Evolutionary conservation across 1,139 yeast genomes (phyloP), one percentile per base, ranked within the genome.

Genomic region (Magnusiomyces ingens): DNA sequence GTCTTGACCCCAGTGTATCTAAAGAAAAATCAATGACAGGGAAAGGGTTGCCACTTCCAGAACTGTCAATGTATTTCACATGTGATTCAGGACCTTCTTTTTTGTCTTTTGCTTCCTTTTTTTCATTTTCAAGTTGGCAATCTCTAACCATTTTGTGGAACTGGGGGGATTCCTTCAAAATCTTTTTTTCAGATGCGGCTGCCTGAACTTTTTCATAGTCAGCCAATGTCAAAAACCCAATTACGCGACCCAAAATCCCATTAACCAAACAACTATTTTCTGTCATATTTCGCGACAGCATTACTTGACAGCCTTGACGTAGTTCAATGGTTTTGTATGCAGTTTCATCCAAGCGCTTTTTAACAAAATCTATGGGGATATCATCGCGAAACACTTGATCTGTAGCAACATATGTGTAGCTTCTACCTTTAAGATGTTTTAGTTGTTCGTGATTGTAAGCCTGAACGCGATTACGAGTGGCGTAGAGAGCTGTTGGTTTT

Each of bases 401-500:
- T 2, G 67, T 64, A 0, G 96, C 81, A 15, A 65, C 71, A 62
- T 75, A 91, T 0, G 71, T 66, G 35, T 74, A 73, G 0, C 74
- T 64, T 8, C 38, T 13, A 18, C 57, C 57, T 15, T 49, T 46
- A 5, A 84, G 64, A 0, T 66, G 64, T 0, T 72, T 68, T 55
- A 90, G 71, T 55, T 89, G 75, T 37, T 72, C 59, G 35, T 72
- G 66, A 63, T 90, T 90, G 1, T 95, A 89, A 19, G 67, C 58
- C 49, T 82, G 85, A 2, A 90, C 97, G 63, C 88, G 94, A 40
- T 74, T 70, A 60, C 94, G 75, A 0, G 88, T 81, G 0, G 96
- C 86, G 64, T 77, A 89, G 45, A 88, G 71, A 64, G 85, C 94
- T 0, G 95, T 86, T 3, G 96, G 95, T 58, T 76, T 82, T 26